Evolutionary conservation across 2,329 filamentous ascomycete species (phyloP), one percentile per base, ranked within the genome.

Genomic region (Onygenales sp.): DNA sequence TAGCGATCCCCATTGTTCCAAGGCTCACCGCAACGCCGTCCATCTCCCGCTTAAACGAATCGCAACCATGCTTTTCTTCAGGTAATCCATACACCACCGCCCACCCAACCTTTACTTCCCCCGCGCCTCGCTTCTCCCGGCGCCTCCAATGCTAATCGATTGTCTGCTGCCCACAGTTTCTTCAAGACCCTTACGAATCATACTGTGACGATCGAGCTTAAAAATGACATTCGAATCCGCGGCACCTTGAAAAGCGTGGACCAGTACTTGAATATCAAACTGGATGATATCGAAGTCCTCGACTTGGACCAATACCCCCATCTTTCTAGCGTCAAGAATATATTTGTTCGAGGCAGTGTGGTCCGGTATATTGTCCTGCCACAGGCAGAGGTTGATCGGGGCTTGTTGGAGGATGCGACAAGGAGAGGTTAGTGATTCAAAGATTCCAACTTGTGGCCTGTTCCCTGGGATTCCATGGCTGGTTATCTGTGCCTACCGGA

Each of bases 111-210:
- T 8, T 27, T 5, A 10, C 5, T 10, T 44, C 21, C 27, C 9
- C 43, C 33, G 10, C 3, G 48, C 21, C 13, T 17, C 46, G 7
- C 35, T 3, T 9, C 32, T n/a, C n/a, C 5, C 2, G 33, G 4
- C 27, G 27, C 11, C 11, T 46, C 32, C 17, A 10, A 21, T 7
- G 17, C 33, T 52, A 27, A 52, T 43, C 33, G 43, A 14, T 32
- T 8, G 32, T 45, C n/a, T 17, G 17, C 41, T 31, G 27, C 50
- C 45, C 14, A 27, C 67, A 93, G 88, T 76, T 97, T 96, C 78
- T 97, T 97, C 84, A 97, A 97, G 74, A 97, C 92, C 52, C 87
- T 97, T 66, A 94, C 96, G 70, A 93, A 96, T 77, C 87, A 93
- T 63, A 85, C 94, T 77, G 91, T 98, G 66, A 97, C 91, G 46